A percentile compares a stretch with the other conserved stretches of the same genome.
These are phyloP conservation scores for Scalesia atractyloides DNA, from an alignment of 129 eudicot species.

Conservation along the genomic window DNA sequence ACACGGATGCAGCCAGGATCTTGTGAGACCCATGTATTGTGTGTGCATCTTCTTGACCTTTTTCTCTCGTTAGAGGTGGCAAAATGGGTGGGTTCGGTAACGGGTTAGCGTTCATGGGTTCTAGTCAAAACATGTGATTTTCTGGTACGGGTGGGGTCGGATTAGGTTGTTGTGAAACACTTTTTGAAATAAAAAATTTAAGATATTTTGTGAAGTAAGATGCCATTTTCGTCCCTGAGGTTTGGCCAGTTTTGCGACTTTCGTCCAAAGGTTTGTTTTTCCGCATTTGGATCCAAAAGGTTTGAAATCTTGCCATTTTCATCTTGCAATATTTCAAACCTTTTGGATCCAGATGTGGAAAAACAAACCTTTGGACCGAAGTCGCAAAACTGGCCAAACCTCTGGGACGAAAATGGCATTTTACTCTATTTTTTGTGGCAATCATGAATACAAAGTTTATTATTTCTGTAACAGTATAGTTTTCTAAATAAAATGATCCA, in stretches of 20 bases:
- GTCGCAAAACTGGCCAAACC: too few species aligned
- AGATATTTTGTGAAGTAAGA: background rate
- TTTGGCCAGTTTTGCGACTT: too few species aligned
- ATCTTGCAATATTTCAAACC: too few species aligned
- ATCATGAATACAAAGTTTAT: background rate
- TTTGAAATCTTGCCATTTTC: too few species aligned
- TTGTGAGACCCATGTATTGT: slow-evolving; percentile 78
- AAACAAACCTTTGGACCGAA: too few species aligned
- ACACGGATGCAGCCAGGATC: slow-evolving; percentile 83
- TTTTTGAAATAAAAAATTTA: background rate
- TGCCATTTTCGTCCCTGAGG: too few species aligned
- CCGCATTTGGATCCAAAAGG: too few species aligned
- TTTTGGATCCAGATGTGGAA: too few species aligned
- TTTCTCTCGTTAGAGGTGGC: background rate
- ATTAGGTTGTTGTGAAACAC: background rate
- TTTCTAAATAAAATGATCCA: background rate
- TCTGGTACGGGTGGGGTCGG: background rate
- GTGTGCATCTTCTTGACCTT: slow-evolving; percentile 38
- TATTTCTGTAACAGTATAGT: background rate
- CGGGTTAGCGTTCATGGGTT: background rate
- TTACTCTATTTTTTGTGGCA: background rate
- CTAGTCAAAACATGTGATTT: background rate
- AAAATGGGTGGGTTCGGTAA: slow-evolving; percentile 11
- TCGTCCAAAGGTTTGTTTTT: too few species aligned
- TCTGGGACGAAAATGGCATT: too few species aligned